A percentile compares a stretch with the other conserved stretches of the same genome.
phyloP scores from a whole-genome alignment of 2,329 filamentous ascomycete genomes.

The Ophidiomyces ophidiicola region DNA sequence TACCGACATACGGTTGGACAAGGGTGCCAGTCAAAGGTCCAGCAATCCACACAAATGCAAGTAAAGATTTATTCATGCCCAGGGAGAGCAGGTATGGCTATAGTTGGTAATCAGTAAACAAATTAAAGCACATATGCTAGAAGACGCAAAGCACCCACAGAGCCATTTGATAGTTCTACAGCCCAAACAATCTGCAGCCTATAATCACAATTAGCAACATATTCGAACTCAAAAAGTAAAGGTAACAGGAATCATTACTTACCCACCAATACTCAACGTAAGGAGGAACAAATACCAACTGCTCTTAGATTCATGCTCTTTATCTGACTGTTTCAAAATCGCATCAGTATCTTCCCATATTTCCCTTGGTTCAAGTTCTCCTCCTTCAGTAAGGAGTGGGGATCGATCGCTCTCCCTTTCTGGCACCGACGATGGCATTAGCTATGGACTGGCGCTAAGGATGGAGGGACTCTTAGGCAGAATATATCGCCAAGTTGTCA shows the following conservation, averaged over 20 bases:
- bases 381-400: slow-evolving; percentile 12
- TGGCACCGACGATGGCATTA: slow-evolving; percentile 9
- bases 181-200: slow-evolving; percentile 90
- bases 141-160: slow-evolving; percentile 36
- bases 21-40: slow-evolving; percentile 66
- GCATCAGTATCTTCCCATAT: slow-evolving; percentile 15
- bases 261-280: slow-evolving; percentile 72
- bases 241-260: slow-evolving; percentile 19
- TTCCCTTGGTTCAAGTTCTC: slow-evolving; percentile 16
- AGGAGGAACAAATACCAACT: slow-evolving; percentile 74
- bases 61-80: slow-evolving; percentile 68
- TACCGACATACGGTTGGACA: slow-evolving; percentile 72
- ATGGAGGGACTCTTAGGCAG: not conserved
- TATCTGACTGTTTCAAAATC: slow-evolving; percentile 30
- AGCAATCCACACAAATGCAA: slow-evolving; percentile 76
- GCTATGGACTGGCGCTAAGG: not conserved
- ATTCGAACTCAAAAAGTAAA: not conserved
- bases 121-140: not conserved
- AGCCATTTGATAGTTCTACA: slow-evolving; percentile 86
- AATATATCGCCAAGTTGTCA: too few relatives aligned
- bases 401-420: slow-evolving; percentile 14
- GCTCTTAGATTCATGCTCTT: slow-evolving; percentile 56
- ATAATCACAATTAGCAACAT: not conserved
- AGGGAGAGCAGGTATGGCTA: slow-evolving; percentile 64
- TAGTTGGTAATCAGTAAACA: not conserved